Base-by-base conservation (phyloP, 148 eudicot species). In the Amaranthus cruentus region DNA sequence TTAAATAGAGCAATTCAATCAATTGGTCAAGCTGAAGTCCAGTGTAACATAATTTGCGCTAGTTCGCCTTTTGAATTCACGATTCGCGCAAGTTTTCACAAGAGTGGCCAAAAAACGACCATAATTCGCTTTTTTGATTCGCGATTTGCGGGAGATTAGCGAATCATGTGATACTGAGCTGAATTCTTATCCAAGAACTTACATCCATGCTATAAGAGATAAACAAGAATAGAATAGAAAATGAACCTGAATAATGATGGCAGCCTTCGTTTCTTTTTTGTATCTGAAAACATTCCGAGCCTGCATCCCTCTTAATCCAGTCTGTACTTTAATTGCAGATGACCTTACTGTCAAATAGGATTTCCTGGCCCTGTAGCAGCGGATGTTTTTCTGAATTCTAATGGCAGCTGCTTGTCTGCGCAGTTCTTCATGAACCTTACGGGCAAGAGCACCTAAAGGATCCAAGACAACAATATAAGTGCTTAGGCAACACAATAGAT, bases 241-340 rank as follows among this genome's bases (percentile, higher is more conserved):
- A 70, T 18, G 68, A 68, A 91, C 99, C 99, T 96, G 96, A 66
- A 96, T 92, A 53, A 77, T 79, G 62, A 85, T 84, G 62, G 97
- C 87, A 75, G 97, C 96, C 80, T 92, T 92, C 9, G 91, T 90
- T 74, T 90, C 90, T 77, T 87, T 92, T 80, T 83, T 85, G 83
- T 74, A 84, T 84, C 99, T 90, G 81, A 92, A 96, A 63, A 90
- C 85, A 78, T 86, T 86, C 62, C 90, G 88, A 82, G 97, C 94
- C 81, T 83, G 81, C 99, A 96, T 92, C 62, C 89, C 91, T 82
- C 99, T 86, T 79, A 92, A 83, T 76, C 96, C 99, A 73, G 94
- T 85, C 79, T 96, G 97, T 77, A 96, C 70, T 65, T 75, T 71
- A 56, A 92, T 81, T 59, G 94, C 90, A 75, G 97, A 85, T 49